Evolutionary conservation across 148 eudicot genomes (phyloP).

Genomic region (Dysphania ambrosioides): DNA sequence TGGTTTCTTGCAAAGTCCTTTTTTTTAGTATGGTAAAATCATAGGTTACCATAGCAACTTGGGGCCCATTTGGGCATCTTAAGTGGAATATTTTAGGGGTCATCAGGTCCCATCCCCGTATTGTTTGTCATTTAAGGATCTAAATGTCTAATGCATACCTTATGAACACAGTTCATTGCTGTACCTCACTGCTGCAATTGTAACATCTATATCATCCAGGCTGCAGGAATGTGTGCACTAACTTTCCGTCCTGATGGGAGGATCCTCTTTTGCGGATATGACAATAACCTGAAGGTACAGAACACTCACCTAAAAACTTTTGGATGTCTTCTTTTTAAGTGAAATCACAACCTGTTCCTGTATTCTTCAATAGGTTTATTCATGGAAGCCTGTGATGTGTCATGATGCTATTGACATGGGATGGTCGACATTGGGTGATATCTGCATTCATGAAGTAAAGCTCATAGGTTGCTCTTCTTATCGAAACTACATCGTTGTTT

Average conservation of each 20-base stretch:
- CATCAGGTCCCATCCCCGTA: neutral
- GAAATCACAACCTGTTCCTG: neutral
- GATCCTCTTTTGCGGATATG: constrained; percentile 83
- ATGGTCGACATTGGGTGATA: constrained; percentile 84
- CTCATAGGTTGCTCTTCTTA: constrained; percentile 84
- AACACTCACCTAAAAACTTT: neutral
- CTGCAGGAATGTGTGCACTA: constrained; percentile 68
- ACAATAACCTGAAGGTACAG: constrained; percentile 79
- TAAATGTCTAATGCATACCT: neutral
- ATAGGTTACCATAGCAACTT: neutral
- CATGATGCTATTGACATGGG: constrained; percentile 89
- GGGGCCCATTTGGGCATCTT: neutral
- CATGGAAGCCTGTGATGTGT: constrained; percentile 94
- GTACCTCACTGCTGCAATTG: constrained; percentile 12
- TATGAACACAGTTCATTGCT: neutral
- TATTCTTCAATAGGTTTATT: constrained; percentile 56
- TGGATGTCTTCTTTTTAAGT: neutral
- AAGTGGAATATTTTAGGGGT: constrained; percentile 2
- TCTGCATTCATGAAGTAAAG: constrained; percentile 71
- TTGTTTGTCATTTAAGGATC: neutral
- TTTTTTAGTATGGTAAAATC: no score
- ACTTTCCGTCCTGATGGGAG: constrained; percentile 94
- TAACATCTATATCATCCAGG: constrained; percentile 40
- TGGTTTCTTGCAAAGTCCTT: no score
- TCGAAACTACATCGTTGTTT: constrained; percentile 70